These are phyloP conservation scores for Alternaria sp. DNA, from an alignment of 2,329 filamentous ascomycete species.

Conservation along the genomic window DNA sequence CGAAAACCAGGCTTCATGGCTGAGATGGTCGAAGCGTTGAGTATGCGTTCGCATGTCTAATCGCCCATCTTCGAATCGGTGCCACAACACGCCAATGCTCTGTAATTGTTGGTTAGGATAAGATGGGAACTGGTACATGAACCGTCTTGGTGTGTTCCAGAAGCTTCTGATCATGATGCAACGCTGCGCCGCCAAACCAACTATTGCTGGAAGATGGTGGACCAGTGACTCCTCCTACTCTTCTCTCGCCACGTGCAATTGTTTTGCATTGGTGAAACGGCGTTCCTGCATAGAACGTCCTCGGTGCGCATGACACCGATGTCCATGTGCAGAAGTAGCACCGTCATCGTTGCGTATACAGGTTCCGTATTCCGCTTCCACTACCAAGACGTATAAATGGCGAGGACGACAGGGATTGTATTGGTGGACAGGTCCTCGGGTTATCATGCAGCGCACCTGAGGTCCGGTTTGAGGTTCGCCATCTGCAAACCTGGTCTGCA, in stretches of 20 bases:
- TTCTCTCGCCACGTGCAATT: constrained; percentile 4
- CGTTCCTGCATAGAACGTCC: background rate
- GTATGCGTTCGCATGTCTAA: constrained; percentile 7
- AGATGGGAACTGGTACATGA: constrained; percentile 1
- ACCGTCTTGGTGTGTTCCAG: constrained; percentile 12
- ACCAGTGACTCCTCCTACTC: background rate
- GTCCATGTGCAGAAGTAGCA: background rate
- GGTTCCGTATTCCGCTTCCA: constrained; percentile 6
- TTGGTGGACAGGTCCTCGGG: constrained; percentile 10
- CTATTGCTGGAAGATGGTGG: constrained; percentile 7
- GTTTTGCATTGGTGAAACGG: constrained; percentile 10
- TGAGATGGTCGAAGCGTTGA: background rate
- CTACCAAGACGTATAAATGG: background rate
- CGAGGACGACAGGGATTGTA: background rate
- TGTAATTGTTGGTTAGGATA: background rate
- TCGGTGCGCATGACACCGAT: background rate
- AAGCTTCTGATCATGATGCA: constrained; percentile 3
- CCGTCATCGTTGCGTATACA: background rate
- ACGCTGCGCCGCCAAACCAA: background rate
- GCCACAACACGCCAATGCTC: constrained; percentile 5
- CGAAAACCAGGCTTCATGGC: constrained; percentile 13
- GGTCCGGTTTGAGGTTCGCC: background rate
- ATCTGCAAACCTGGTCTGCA: background rate
- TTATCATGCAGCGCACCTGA: background rate
- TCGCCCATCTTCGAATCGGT: constrained; percentile 15